Conservation (phyloP, 2,329 filamentous ascomycete species). For the Metarhizium guizhouense region DNA sequence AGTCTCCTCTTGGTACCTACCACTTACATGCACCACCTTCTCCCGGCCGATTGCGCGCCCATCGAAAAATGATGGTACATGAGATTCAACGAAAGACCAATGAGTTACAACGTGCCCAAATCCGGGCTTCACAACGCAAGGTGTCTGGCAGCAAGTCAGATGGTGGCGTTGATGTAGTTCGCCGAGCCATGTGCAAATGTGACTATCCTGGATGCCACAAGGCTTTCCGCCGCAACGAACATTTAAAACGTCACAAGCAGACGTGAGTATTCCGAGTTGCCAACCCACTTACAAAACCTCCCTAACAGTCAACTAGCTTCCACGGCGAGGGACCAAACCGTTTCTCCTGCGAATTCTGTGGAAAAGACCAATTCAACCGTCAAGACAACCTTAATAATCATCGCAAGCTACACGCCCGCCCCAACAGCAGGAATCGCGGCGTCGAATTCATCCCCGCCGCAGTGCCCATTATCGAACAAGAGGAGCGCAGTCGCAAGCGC, state of each 20-base stretch:
- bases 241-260: constrained; percentile 45
- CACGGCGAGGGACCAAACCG: constrained; percentile 30
- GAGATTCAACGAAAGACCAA: constrained; percentile 34
- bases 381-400: constrained; percentile 34
- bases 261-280: constrained; percentile 30
- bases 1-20: constrained; percentile 23
- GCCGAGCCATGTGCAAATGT: constrained; percentile 35
- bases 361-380: constrained; percentile 31
- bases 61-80: constrained; percentile 31
- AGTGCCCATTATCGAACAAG: constrained; percentile 30
- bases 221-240: constrained; percentile 43
- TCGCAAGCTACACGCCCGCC: constrained; percentile 30
- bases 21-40: constrained; percentile 23
- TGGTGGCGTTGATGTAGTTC: constrained; percentile 25
- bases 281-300: neutral
- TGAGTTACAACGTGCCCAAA: constrained; percentile 34
- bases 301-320: constrained; percentile 14
- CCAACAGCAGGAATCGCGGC: constrained; percentile 29
- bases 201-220: constrained; percentile 37
- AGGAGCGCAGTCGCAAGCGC: constrained; percentile 30
- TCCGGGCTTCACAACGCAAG: constrained; percentile 22
- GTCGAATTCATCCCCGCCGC: constrained; percentile 31
- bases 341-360: constrained; percentile 33
- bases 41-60: constrained; percentile 23
- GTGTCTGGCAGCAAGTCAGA: constrained; percentile 18